phyloP scores from a whole-genome alignment of 108 stramenopile species.

The Discostella stelligeroides region DNA sequence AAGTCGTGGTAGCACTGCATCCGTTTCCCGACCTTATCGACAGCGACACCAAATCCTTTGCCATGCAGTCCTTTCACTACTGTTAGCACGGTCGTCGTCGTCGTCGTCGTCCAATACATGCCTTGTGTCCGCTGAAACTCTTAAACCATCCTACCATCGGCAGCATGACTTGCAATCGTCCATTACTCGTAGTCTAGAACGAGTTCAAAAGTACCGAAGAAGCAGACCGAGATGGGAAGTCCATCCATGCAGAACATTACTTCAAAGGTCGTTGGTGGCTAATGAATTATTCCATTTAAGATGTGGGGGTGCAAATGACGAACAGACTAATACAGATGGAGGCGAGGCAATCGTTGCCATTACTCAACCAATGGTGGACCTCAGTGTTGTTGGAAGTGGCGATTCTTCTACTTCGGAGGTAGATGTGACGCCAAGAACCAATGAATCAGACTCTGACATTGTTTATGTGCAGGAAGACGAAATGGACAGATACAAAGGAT shows the following conservation, averaged over 20 bases:
- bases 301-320: slow-evolving; percentile 15
- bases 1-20: too few species aligned
- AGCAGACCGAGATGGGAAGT: background rate
- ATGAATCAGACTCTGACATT: background rate
- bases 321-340: background rate
- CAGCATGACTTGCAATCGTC: background rate
- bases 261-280: background rate
- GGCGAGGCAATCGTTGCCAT: slow-evolving; percentile 5
- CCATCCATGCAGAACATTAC: background rate
- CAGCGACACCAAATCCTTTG: too few species aligned
- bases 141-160: background rate
- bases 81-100: background rate
- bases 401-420: background rate
- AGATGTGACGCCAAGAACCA: background rate
- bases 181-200: background rate
- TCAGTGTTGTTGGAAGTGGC: slow-evolving; percentile 1
- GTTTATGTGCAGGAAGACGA: too few species aligned
- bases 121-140: background rate
- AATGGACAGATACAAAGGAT: too few species aligned
- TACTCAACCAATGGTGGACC: too few species aligned
- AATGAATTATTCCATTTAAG: slow-evolving; percentile 5
- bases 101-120: background rate
- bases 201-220: background rate
- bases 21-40: too few species aligned
- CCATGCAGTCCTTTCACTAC: background rate